phyloP scores from a whole-genome alignment of 202 grass and related monocot species.

The Schoenoplectus tabernaemontani region DNA sequence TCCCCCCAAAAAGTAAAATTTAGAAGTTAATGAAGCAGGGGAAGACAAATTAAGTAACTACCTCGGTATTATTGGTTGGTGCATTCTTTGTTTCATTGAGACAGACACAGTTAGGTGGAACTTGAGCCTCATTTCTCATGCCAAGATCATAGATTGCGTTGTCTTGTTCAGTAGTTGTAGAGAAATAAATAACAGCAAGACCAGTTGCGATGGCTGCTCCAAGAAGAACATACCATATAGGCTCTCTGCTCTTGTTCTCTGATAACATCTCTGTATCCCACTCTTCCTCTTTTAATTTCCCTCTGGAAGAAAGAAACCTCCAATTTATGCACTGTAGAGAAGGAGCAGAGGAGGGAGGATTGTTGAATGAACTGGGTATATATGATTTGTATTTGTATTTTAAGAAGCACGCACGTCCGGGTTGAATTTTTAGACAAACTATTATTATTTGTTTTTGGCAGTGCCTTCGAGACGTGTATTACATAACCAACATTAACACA shows the following conservation, averaged over 20 bases:
- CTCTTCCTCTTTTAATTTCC: not conserved
- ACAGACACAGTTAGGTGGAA: not conserved
- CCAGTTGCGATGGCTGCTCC: slow-evolving; percentile 8
- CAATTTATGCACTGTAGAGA: not conserved
- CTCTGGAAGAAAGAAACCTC: not conserved
- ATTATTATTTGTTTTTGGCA: no score
- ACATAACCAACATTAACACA: no score
- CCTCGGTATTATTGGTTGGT: not conserved
- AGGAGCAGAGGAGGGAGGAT: no score
- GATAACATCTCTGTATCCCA: not conserved
- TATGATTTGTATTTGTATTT: no score
- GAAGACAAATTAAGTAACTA: not conserved
- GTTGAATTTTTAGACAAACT: no score
- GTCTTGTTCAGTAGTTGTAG: not conserved
- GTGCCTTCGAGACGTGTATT: no score
- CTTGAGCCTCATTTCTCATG: not conserved
- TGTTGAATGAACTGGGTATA: no score
- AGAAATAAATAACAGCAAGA: not conserved
- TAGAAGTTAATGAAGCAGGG: not conserved
- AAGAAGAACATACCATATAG: slow-evolving; percentile 11
- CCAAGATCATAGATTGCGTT: not conserved
- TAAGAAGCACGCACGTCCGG: no score
- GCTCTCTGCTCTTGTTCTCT: not conserved
- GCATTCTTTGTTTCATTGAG: not conserved
- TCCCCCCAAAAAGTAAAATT: no score